Evolutionary conservation across 2,329 filamentous ascomycete species (phyloP).

Genomic region (Beauveria asiatica): DNA sequence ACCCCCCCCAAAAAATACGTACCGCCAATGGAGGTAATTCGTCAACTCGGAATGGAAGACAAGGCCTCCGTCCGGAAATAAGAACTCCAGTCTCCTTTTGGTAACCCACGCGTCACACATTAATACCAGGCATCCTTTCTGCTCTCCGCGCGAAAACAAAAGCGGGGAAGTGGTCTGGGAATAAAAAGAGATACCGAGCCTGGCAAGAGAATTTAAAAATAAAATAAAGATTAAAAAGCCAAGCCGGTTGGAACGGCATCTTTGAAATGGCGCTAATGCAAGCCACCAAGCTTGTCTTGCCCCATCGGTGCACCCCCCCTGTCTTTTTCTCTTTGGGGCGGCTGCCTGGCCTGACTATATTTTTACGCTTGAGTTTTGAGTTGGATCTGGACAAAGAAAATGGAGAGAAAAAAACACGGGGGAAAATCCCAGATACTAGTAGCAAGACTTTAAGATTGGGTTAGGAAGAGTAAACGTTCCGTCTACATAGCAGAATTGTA

Average conservation of each 20-base stretch:
- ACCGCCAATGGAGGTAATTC: neutral
- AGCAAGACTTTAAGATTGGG: neutral
- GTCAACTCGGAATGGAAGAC: neutral
- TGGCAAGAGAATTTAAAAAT: neutral
- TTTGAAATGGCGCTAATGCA: slow-evolving; percentile 21
- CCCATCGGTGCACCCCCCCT: neutral
- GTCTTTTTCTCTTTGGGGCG: neutral
- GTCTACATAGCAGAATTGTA: too few relatives aligned
- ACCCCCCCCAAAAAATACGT: neutral
- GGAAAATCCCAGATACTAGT: too few relatives aligned
- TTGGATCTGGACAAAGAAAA: neutral
- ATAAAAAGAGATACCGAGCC: neutral
- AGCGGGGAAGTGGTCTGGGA: neutral
- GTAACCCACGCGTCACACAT: neutral
- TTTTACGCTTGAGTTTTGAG: slow-evolving; percentile 18
- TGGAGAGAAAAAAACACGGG: neutral
- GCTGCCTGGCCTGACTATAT: neutral
- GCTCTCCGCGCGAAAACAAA: neutral
- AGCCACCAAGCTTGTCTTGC: slow-evolving; percentile 12
- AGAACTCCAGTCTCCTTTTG: neutral
- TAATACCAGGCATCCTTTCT: neutral
- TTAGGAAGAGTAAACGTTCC: accelerated
- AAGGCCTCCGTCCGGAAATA: neutral
- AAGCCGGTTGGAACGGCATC: slow-evolving; percentile 33
- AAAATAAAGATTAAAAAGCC: slow-evolving; percentile 14